Base-by-base conservation (phyloP, 2,329 filamentous ascomycete species). In the Stachybotrys echinatus region DNA sequence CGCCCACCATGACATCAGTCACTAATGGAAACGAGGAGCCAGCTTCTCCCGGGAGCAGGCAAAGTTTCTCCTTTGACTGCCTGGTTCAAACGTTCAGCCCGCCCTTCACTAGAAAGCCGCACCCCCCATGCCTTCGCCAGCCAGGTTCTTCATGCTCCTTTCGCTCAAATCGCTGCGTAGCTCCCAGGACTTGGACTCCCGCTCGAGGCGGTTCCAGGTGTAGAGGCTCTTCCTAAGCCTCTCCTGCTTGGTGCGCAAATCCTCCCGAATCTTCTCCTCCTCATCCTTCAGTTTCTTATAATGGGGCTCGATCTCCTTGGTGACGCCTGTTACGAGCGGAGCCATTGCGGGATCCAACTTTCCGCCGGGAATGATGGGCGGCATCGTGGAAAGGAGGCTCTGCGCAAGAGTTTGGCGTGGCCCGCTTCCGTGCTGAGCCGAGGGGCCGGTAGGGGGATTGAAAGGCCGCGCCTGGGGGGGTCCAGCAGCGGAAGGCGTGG, bases 371-470 rank as follows among this genome's bases (percentile, higher is more conserved):
- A 83, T 61, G 46, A 80, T 62, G 17, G 73, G 71, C 1, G 79
- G 74, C 60, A 83, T 67, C 3, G 72, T 74, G 18, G 74, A 64
- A 2, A 83, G 65, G 18, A 81, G 66, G 57, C 69, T 75, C 55
- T 83, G 78, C 2, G 75, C 77, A 10, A 83, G 65, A 20, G 73
- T 74, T 48, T 71, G 74, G 21, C 73, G 67, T 43, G 65, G 60
- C 49, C 58, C 61, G 50, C 61, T 58, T 43, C 63, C 58, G 51
- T 70, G 67, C 53, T 69, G 67, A n/a, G 66, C 61, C 18, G 69
- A 67, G n/a, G 79, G 79, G 4, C 79, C 79, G 2, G 79, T 81
- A 4, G 78, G 79, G 3, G 79, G 79, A 55, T 82, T 81, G 61
- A 83, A 82, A 0, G 77, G 72, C 17, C 69, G 63, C 21, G 60